Evolutionary conservation across 495 filamentous ascomycete species (phyloP).

Genomic region (Hypoxylon subgilvum): DNA sequence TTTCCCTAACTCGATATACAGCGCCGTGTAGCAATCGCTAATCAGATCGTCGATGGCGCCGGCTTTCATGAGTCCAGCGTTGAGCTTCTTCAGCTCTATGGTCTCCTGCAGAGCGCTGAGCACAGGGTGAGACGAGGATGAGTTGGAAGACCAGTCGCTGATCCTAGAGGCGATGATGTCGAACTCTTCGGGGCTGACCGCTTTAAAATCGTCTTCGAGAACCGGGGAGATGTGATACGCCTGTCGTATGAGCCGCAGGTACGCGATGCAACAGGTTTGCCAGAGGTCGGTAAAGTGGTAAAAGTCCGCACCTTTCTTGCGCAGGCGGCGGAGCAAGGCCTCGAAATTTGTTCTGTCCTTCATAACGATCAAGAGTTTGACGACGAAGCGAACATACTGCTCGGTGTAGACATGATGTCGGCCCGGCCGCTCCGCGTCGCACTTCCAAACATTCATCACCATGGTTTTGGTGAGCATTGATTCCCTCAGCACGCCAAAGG

Average conservation of each 20-base stretch:
- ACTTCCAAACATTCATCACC: constrained; percentile 94
- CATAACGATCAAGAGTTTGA: constrained; percentile 72
- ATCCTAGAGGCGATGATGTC: constrained; percentile 60
- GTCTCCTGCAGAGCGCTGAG: constrained; percentile 82
- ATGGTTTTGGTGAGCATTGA: constrained; percentile 95
- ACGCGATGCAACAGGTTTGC: constrained; percentile 76
- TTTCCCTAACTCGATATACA: constrained; percentile 65
- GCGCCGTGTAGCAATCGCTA: constrained; percentile 80
- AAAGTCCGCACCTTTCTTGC: constrained; percentile 82
- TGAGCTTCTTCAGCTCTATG: constrained; percentile 88
- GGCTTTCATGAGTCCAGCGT: constrained; percentile 82
- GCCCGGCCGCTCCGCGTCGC: constrained; percentile 87
- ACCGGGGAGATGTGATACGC: constrained; percentile 67
- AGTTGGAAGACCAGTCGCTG: constrained; percentile 57
- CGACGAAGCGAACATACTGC: constrained; percentile 84
- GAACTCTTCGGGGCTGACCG: constrained; percentile 81
- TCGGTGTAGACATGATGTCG: constrained; percentile 93
- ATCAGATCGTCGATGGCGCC: constrained; percentile 88
- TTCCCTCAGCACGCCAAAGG: constrained; percentile 78
- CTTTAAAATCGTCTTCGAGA: constrained; percentile 80
- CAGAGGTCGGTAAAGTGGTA: constrained; percentile 85
- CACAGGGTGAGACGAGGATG: constrained; percentile 50
- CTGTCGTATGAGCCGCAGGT: constrained; percentile 76
- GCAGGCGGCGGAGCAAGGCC: constrained; percentile 76
- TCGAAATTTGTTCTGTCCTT: constrained; percentile 83